Conservation (phyloP, 495 filamentous ascomycete genomes). For the Lepraria neglecta region DNA sequence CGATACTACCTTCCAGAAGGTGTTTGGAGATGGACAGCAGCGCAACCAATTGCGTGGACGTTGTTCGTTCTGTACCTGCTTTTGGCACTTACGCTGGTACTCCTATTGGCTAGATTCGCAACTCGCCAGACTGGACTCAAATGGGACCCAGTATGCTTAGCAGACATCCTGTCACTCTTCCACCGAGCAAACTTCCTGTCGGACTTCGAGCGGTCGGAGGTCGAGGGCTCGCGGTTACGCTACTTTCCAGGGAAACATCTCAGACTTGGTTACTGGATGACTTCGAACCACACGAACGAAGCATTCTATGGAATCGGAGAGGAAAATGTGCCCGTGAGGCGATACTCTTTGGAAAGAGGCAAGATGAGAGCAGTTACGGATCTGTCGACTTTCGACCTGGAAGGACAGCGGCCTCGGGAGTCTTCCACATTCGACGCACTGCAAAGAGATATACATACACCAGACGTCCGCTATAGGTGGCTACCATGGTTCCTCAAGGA, state of each 20-base stretch:
- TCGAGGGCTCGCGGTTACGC: constrained; percentile 42
- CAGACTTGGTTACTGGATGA: constrained; percentile 76
- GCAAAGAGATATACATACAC: constrained; percentile 42
- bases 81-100: constrained; percentile 49
- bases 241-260: constrained; percentile 48
- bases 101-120: constrained; percentile 47
- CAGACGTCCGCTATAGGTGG: constrained; percentile 55
- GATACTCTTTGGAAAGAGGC: constrained; percentile 48
- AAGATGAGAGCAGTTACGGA: constrained; percentile 33
- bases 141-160: constrained; percentile 79
- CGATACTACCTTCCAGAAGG: constrained; percentile 39
- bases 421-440: constrained; percentile 32
- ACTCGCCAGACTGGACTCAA: constrained; percentile 60
- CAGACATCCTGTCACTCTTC: constrained; percentile 67
- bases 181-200: constrained; percentile 70
- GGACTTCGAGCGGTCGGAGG: constrained; percentile 59
- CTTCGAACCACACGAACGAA: constrained; percentile 48
- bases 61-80: constrained; percentile 67
- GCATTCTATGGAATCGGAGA: constrained; percentile 63
- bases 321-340: constrained; percentile 48
- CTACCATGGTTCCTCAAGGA: constrained; percentile 73
- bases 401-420: constrained; percentile 33
- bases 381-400: constrained; percentile 38
- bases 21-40: constrained; percentile 70
- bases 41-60: constrained; percentile 71